phyloP scores from a whole-genome alignment of 2,329 filamentous ascomycete species.

The Aspergillus tubingensis region DNA sequence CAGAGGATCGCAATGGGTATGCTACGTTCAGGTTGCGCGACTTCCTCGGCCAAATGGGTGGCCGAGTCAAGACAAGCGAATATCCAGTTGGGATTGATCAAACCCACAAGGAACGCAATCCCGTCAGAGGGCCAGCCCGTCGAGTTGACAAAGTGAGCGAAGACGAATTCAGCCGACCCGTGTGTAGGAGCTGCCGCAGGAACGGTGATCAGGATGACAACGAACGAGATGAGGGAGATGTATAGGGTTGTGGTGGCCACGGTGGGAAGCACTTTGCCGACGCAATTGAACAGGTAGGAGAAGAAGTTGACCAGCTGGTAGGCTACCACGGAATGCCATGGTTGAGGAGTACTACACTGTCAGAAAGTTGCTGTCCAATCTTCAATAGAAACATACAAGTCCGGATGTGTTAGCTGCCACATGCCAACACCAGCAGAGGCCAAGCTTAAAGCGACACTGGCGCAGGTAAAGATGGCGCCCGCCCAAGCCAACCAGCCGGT shows the following conservation, averaged over 20 bases:
- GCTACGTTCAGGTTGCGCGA: slow-evolving; percentile 48
- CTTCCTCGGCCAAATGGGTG: slow-evolving; percentile 55
- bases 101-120: slow-evolving; percentile 55
- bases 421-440: slow-evolving; percentile 54
- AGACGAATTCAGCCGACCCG: slow-evolving; percentile 53
- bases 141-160: slow-evolving; percentile 55
- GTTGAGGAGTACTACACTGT: slow-evolving; percentile 28
- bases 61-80: slow-evolving; percentile 55
- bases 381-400: slow-evolving; percentile 46
- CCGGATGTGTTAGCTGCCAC: slow-evolving; percentile 54
- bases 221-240: slow-evolving; percentile 50
- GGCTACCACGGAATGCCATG: slow-evolving; percentile 45
- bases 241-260: slow-evolving; percentile 49
- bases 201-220: slow-evolving; percentile 52
- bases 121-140: slow-evolving; percentile 51
- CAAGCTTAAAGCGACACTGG: slow-evolving; percentile 54
- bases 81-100: slow-evolving; percentile 55
- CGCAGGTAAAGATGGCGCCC: slow-evolving; percentile 56
- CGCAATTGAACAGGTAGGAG: slow-evolving; percentile 52
- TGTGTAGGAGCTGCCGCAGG: slow-evolving; percentile 48
- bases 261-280: slow-evolving; percentile 36
- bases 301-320: slow-evolving; percentile 52
- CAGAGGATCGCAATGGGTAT: slow-evolving; percentile 55
- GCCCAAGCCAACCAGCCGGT: slow-evolving; percentile 57
- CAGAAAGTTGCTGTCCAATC: not conserved